Evolutionary conservation across 2,329 filamentous ascomycete species (phyloP), one percentile per base, ranked within the genome.

Genomic region (Keithomyces neogunnii): DNA sequence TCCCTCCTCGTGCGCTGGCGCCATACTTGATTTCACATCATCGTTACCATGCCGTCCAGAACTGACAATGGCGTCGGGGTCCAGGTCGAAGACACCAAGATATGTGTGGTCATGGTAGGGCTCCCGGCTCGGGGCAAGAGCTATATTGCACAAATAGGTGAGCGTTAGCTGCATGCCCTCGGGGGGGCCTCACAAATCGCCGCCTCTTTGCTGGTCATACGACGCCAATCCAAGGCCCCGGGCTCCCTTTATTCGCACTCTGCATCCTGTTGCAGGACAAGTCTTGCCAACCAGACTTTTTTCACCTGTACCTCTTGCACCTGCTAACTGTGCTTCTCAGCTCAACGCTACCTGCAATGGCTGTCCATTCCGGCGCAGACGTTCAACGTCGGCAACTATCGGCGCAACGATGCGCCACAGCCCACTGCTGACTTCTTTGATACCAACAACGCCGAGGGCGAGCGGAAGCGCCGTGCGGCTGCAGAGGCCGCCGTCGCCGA

Each of bases 21-120:
- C 40, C 53, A 56, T 26, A 30, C 30, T 30, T 47, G 29, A 47
- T 44, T 35, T 53, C 40, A 43, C 33, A 36, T 33, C 36, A 13
- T 45, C 47, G 45, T 54, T 56, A 66, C 56, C 47, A 77, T 77
- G 74, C 67, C 73, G 58, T 69, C 69, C 56, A 72, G 62, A 53
- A 58, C 63, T 66, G 73, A 76, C 75, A 84, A 84, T 68, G 84
- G 86, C 59, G 73, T 81, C 62, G 86, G 85, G 63, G 80, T 91
- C 58, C 86, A 95, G 88, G 88, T 88, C 62, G 92, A 97, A 76
- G 90, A 96, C 70, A 92, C 89, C 55, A 89, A 88, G 69, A 95
- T 99, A 74, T 97, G 92, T 70, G 91, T 99, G 57, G 90, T 99
- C 62, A 97, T 99, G 93, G 93, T 99, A 54, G 93, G 93, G 59